Percentiles rank a stretch among this genome's conserved stretches.
phyloP scores from a whole-genome alignment of 1,139 yeast species.

The Pichia sp. region DNA sequence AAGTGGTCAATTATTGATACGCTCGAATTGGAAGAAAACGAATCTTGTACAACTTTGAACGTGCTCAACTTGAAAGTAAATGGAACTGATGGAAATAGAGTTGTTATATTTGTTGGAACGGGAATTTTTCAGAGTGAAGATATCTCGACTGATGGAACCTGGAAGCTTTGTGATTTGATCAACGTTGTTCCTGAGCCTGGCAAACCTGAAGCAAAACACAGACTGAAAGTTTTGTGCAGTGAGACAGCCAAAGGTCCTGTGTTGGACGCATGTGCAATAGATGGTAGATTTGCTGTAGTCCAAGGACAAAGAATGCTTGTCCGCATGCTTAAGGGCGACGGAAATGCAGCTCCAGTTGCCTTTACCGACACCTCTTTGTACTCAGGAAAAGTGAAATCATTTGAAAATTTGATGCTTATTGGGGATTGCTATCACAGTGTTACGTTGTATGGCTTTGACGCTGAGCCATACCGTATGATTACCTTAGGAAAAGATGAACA shows the following conservation, averaged over 20 bases:
- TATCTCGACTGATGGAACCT: conserved; percentile 73
- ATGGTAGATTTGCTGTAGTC: conserved; percentile 78
- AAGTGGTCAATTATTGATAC: conserved; percentile 78
- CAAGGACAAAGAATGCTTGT: conserved; percentile 87
- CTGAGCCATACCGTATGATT: conserved; percentile 88
- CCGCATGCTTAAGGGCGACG: conserved; percentile 70
- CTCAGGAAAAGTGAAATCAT: conserved; percentile 73
- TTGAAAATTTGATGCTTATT: conserved; percentile 70
- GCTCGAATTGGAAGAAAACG: conserved; percentile 61
- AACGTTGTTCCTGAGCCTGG: conserved; percentile 91
- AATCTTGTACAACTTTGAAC: conserved; percentile 55
- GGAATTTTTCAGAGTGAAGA: conserved; percentile 80
- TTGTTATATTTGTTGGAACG: conserved; percentile 63
- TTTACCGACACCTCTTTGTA: conserved; percentile 81
- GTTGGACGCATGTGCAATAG: conserved; percentile 69
- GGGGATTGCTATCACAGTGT: conserved; percentile 82
- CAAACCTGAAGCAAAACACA: conserved; percentile 76
- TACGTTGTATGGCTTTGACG: conserved; percentile 85
- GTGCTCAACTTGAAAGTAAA: conserved; percentile 44
- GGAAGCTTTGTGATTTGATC: conserved; percentile 68
- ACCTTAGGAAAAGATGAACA: conserved; percentile 71
- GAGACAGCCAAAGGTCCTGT: conserved; percentile 87
- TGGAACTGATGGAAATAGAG: conserved; percentile 15
- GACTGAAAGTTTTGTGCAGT: conserved; percentile 66
- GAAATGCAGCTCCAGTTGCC: conserved; percentile 84